Evolutionary conservation across 805 yeast genomes (phyloP).

Genomic region (Candida koratica): DNA sequence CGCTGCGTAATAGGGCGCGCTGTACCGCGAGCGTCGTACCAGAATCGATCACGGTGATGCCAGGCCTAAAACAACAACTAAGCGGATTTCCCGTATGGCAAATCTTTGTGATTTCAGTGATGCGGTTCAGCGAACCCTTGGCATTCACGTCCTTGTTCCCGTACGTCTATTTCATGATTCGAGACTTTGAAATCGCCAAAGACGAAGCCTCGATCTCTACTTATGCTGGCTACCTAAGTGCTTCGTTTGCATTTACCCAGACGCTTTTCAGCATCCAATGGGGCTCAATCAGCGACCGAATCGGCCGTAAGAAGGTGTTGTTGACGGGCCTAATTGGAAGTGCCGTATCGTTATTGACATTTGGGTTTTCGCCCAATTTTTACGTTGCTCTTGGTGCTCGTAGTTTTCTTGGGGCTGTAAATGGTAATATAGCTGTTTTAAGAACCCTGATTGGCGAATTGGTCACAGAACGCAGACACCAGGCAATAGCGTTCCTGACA

Average conservation of each 20-base stretch:
- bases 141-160: slow-evolving; percentile 64
- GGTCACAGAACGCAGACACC: slow-evolving; percentile 53
- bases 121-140: slow-evolving; percentile 58
- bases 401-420: slow-evolving; percentile 51
- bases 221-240: slow-evolving; percentile 59
- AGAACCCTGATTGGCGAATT: slow-evolving; percentile 61
- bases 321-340: slow-evolving; percentile 53
- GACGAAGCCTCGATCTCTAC: slow-evolving; percentile 51
- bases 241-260: slow-evolving; percentile 61
- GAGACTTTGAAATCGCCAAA: slow-evolving; percentile 49
- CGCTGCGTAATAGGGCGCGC: no score
- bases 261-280: slow-evolving; percentile 55
- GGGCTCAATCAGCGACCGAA: slow-evolving; percentile 52
- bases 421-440: slow-evolving; percentile 64
- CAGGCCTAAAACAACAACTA: slow-evolving; percentile 44
- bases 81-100: slow-evolving; percentile 56
- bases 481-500: slow-evolving; percentile 58
- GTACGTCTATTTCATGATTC: slow-evolving; percentile 59
- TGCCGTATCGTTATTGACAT: slow-evolving; percentile 40
- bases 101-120: slow-evolving; percentile 33
- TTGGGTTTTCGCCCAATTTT: slow-evolving; percentile 54
- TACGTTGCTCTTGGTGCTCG: slow-evolving; percentile 53
- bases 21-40: no score
- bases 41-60: no score
- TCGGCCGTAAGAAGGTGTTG: slow-evolving; percentile 56